Evolutionary conservation across 2,329 filamentous ascomycete species (phyloP), one percentile per base, ranked within the genome.

Genomic region (Pezicula radicicola): DNA sequence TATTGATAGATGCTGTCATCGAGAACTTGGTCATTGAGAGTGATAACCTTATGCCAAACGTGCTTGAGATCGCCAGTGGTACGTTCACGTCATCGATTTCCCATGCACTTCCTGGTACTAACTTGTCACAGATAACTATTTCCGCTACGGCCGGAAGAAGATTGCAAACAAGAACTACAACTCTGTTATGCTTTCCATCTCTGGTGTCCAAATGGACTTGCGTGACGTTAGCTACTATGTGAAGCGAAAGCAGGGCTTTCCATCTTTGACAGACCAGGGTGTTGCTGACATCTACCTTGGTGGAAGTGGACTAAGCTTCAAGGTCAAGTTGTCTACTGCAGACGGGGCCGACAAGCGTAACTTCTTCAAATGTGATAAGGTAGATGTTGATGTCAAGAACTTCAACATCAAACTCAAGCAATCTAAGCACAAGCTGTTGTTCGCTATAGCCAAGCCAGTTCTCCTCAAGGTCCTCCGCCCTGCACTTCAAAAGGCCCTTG

Each of bases 11-110:
- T 70, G 87, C 87, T 46, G 82, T 97, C 46, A 82, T 99, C 42
- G 94, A 99, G 76, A 99, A 99, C 70, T 76, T 99, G 10, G 88
- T 97, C 43, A 81, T 99, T 48, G 94, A 99, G 75, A 92, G 90
- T 59, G 92, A 97, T 76, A 99, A 99, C 73, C 85, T 99, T 62
- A 91, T 92, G 73, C 94, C 94, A 57, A 99, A 99, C 63, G 80
- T 93, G 5, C 71, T 96, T 37, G 93, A 99, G 70, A 80, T 97
- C 55, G 83, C 85, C 53, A 94, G 85, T 67, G 92, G 60, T 63
- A 57, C 44, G 55, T 50, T 13, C 21, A 37, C 21, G 8, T 13
- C 10, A 9, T 41, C 6, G 12, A 18, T 33, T 49, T 28, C 16
- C 28, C 8, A 28, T 33, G 30, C 4, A 27, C 7, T 25, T 30